Evolutionary conservation across 1,284 basidiomycete genomes (phyloP), one percentile per base, ranked within the genome.

Genomic region (Rhizopogon hawkerae): DNA sequence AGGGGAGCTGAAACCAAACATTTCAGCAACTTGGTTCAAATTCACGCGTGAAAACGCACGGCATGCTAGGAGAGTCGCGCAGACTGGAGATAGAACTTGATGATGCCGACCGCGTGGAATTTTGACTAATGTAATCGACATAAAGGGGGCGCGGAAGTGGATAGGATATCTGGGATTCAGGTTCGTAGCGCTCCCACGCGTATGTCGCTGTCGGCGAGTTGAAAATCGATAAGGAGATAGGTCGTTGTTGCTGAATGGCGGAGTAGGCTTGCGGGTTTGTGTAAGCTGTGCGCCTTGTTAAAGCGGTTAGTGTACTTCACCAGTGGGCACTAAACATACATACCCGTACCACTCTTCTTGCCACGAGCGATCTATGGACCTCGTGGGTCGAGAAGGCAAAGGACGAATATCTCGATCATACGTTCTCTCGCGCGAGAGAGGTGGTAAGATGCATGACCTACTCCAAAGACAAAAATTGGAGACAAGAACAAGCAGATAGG

Each of bases 141-240:
- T 69, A 69, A 66, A 66, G 67, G 52, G 67, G 53, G 46, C 66
- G 64, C 1, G 21, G 21, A 21, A 5, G 21, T 48, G 63, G 64
- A 55, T 68, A 58, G 49, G 54, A 57, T 63, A 67, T 67, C 58
- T 69, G 64, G 44, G 64, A 66, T 18, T 67, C 62, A 48, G 66
- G 62, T 54, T 67, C 64, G 53, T 68, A 63, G 54, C 64, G 58
- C 9, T 67, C 66, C 64, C 64, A 66, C 65, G 68, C 68, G 63
- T 68, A 69, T 52, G 66, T 69, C 56, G 67, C 64, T 57, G 66
- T 66, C 47, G 64, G 64, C 52, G 66, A 66, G 58, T 69, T 68
- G 64, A 66, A 66, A 52, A 66, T 64, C 38, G 64, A 66, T 49
- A 66, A 56, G 45, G 64, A 68, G 39, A 65, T 60, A 13, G 46